A percentile compares a stretch with the other conserved stretches of the same genome.
Conservation (phyloP, 352 stramenopile genomes). For the Phytophthora boehmeriae region DNA sequence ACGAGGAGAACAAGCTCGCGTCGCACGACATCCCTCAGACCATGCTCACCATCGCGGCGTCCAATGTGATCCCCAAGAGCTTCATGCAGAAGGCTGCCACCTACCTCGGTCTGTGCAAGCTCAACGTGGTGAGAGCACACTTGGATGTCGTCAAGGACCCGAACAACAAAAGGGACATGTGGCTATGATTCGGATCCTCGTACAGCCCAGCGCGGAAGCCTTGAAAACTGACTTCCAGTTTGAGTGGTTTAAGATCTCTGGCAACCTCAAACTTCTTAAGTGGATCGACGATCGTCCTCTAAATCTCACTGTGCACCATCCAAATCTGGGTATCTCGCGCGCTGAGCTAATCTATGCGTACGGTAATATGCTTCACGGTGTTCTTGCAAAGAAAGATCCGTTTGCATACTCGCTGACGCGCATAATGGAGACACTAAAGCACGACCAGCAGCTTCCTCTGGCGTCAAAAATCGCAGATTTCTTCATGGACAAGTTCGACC, state of each 20-base stretch:
- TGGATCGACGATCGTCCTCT: slow-evolving; percentile 86
- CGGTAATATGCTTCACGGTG: slow-evolving; percentile 94
- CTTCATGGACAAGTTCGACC: slow-evolving; percentile 92
- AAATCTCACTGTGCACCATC: slow-evolving; percentile 79
- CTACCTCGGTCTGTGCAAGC: slow-evolving; percentile 92
- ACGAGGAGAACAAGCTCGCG: slow-evolving; percentile 84
- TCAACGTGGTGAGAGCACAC: slow-evolving; percentile 95
- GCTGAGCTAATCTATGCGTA: slow-evolving; percentile 97
- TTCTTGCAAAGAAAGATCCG: slow-evolving; percentile 93
- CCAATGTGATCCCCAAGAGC: slow-evolving; percentile 86
- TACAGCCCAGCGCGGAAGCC: slow-evolving; percentile 68
- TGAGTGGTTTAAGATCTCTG: slow-evolving; percentile 83
- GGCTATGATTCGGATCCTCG: slow-evolving; percentile 83
- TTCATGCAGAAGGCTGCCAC: slow-evolving; percentile 83
- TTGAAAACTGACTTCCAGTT: slow-evolving; percentile 56
- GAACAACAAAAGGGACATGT: slow-evolving; percentile 67
- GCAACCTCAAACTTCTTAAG: slow-evolving; percentile 91
- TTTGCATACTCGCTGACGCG: slow-evolving; percentile 95
- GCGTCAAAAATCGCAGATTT: slow-evolving; percentile 94
- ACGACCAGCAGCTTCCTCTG: slow-evolving; percentile 90
- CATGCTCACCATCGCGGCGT: slow-evolving; percentile 84
- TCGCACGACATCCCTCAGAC: slow-evolving; percentile 59
- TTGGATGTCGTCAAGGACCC: slow-evolving; percentile 94
- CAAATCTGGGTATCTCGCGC: slow-evolving; percentile 91
- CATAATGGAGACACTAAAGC: slow-evolving; percentile 93